These are phyloP conservation scores for Camellia granthamiana DNA, from an alignment of 148 eudicot species.

Conservation along the genomic window DNA sequence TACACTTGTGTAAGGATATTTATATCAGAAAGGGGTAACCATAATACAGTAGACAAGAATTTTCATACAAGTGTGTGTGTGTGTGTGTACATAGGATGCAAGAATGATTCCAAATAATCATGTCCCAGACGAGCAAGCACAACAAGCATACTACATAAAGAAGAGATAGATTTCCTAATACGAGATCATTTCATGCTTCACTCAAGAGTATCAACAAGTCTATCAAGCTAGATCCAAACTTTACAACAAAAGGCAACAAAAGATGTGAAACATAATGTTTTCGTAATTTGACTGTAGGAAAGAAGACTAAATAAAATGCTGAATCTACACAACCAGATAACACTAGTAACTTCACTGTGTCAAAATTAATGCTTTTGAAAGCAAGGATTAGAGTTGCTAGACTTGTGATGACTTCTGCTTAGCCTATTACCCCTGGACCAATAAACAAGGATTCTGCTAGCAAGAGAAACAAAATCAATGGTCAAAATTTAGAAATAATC, in stretches of 20 bases:
- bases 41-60: neutral
- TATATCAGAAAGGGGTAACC: neutral
- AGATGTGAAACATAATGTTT: neutral
- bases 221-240: neutral
- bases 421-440: neutral
- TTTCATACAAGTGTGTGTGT: neutral
- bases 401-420: neutral
- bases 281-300: neutral
- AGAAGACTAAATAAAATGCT: neutral
- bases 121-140: neutral
- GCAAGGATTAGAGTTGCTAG: neutral
- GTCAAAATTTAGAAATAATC: no score
- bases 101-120: slow-evolving; percentile 7
- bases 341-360: neutral
- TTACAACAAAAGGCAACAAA: neutral
- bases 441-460: neutral
- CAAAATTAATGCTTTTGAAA: neutral
- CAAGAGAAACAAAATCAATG: neutral
- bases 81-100: neutral
- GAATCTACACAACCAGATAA: neutral
- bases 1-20: neutral
- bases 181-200: neutral
- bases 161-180: neutral
- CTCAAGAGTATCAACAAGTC: neutral
- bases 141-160: neutral